These are phyloP conservation scores for Lycium barbarum DNA, from an alignment of 257 asterid genomes.

Conservation along the genomic window DNA sequence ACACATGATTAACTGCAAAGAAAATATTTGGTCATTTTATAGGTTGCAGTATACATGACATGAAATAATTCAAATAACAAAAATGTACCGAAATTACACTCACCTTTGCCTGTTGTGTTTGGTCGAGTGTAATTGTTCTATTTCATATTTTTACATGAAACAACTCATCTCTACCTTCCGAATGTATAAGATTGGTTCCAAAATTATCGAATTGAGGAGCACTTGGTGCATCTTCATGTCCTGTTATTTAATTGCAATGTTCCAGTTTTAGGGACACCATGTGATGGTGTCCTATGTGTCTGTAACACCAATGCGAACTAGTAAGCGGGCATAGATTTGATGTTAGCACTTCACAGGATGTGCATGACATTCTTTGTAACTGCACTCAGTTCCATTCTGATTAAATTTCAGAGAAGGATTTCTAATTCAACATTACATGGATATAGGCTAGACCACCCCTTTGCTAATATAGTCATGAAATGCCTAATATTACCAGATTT, in stretches of 20 bases:
- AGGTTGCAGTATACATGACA: not conserved
- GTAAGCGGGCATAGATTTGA: slow-evolving; percentile 6
- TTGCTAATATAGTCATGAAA: not conserved
- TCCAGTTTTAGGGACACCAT: not conserved
- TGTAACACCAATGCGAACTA: not conserved
- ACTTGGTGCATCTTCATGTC: not conserved
- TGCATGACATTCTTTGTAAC: not conserved
- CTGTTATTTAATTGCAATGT: not conserved
- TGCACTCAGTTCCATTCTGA: not conserved
- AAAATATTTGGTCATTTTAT: not conserved
- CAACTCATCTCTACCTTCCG: not conserved
- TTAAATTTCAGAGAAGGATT: slow-evolving; percentile 17
- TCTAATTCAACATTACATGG: slow-evolving; percentile 11
- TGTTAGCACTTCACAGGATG: not conserved
- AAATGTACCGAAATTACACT: slow-evolving; percentile 13
- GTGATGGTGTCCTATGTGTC: not conserved
- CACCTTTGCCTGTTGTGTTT: not conserved
- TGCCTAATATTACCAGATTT: not conserved
- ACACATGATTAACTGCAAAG: not conserved
- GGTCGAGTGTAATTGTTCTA: not conserved
- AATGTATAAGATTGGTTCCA: not conserved
- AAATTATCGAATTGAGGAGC: not conserved
- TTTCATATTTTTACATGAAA: slow-evolving; percentile 1
- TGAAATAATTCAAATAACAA: not conserved
- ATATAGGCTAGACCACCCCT: not conserved